These are phyloP conservation scores for Davidsoniella australis DNA, from an alignment of 2,329 filamentous ascomycete genomes.

Conservation along the genomic window DNA sequence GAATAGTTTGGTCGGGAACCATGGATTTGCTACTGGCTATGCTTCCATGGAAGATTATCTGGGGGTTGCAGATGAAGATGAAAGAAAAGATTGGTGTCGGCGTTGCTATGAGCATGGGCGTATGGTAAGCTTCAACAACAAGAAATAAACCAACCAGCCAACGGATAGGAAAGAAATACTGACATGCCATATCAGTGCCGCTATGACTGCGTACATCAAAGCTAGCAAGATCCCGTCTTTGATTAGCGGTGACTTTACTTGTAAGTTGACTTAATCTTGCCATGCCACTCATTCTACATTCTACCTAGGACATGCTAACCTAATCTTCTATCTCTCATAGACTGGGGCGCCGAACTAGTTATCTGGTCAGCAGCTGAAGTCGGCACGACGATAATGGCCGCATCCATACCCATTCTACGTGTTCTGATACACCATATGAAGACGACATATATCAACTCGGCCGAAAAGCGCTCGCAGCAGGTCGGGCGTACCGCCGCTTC, in stretches of 20 bases:
- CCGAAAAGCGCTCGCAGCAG: slow-evolving; percentile 7
- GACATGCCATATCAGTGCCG: slow-evolving; percentile 16
- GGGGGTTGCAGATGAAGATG: slow-evolving; percentile 22
- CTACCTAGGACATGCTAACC: not conserved
- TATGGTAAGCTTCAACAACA: slow-evolving; percentile 20
- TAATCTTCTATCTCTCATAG: slow-evolving; percentile 1
- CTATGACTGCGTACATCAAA: slow-evolving; percentile 19
- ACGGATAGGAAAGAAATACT: too few species aligned
- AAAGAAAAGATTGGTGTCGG: slow-evolving; percentile 25
- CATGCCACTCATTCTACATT: too few species aligned
- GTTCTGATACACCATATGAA: slow-evolving; percentile 13
- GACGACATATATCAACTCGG: slow-evolving; percentile 12
- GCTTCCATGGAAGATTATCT: slow-evolving; percentile 25
- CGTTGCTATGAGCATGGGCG: slow-evolving; percentile 26
- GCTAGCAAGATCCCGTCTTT: slow-evolving; percentile 17
- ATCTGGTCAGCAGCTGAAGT: slow-evolving; percentile 15
- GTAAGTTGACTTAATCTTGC: slow-evolving; percentile 6
- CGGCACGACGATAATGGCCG: slow-evolving; percentile 15
- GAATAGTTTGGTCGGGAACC: slow-evolving; percentile 19
- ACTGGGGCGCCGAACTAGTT: slow-evolving; percentile 14
- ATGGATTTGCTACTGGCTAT: slow-evolving; percentile 26
- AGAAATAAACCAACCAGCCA: not conserved
- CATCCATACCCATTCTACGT: slow-evolving; percentile 15
- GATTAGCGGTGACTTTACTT: slow-evolving; percentile 14
- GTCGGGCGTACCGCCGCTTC: not conserved